Base-by-base conservation (phyloP, 495 filamentous ascomycete species). In the Daldinia vernicosa region DNA sequence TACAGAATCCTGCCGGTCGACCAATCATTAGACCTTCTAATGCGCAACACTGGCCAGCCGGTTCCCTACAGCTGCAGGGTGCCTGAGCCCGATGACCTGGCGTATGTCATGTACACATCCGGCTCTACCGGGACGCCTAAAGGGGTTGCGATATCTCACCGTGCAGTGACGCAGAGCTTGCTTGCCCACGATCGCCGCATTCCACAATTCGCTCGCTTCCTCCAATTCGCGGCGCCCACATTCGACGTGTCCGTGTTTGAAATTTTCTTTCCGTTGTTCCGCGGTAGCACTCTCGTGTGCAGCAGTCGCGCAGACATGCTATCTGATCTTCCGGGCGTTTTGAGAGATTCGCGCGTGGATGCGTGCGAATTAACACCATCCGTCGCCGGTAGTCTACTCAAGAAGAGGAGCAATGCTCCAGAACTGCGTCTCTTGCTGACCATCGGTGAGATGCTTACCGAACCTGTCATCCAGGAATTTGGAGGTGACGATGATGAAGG, bases 221-320 rank as follows among this genome's bases (percentile, higher is more conserved):
- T 97, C 2, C 93, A 97, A 78, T 96, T 96, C 75, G 93, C 93
- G 0, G 88, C 91, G 7, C 91, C 92, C 0, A 95, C 92, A 0
- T 97, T 97, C 70, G 93, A 97, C 74, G 93, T 96, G 4, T 95
- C 91, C 0, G 88, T 95, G 0, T 95, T 95, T 66, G 93, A 97
- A 74, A 92, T 93, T 6, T 97, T 95, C 81, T 96, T 95, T 73
- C 89, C 93, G 0, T 75, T 93, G 1, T 88, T 88, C 56, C 83
- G 92, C 54, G 91, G 91, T 1, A 80, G 79, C 27, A 93, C 92
- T 0, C 83, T 97, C 6, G 87, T 94, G 47, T 87, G 86, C 53
- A 91, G 90, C 60, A 81, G 85, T 22, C 86, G 93, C 22, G 77
- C 79, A 19, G 75, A 83, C 4, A 86, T 95, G 80, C 84, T 95